Evolutionary conservation across 78 protist genomes (phyloP).

Genomic region (slime mould (Dictyostelium discoideum)): dicty_2.7 NC_007088.5:6594501-6595000

Average conservation of each 20-base stretch:
- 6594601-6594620: slow-evolving; percentile 78
- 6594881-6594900: not conserved
- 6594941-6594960: not conserved
- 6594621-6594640: slow-evolving; percentile 72
- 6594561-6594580: slow-evolving; percentile 74
- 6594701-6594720: slow-evolving; percentile 57
- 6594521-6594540: slow-evolving; percentile 72
- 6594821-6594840: not conserved
- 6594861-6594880: not conserved
- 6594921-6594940: not conserved
- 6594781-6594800: not conserved
- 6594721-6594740: slow-evolving; percentile 78
- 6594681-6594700: slow-evolving; percentile 43
- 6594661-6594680: slow-evolving; percentile 60
- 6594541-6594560: slow-evolving; percentile 51
- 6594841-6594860: slow-evolving; percentile 29
- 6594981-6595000: not conserved
- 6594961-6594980: not conserved
- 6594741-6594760: slow-evolving; percentile 71
- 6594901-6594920: not conserved
- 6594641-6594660: slow-evolving; percentile 77
- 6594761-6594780: slow-evolving; percentile 54
- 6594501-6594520: slow-evolving; percentile 77
- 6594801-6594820: not conserved
- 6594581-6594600: slow-evolving; percentile 76